A percentile compares a stretch with the other conserved stretches of the same genome.
Evolutionary conservation across 2,329 filamentous ascomycete genomes (phyloP).

Genomic region (Cordyceps farinosa): DNA sequence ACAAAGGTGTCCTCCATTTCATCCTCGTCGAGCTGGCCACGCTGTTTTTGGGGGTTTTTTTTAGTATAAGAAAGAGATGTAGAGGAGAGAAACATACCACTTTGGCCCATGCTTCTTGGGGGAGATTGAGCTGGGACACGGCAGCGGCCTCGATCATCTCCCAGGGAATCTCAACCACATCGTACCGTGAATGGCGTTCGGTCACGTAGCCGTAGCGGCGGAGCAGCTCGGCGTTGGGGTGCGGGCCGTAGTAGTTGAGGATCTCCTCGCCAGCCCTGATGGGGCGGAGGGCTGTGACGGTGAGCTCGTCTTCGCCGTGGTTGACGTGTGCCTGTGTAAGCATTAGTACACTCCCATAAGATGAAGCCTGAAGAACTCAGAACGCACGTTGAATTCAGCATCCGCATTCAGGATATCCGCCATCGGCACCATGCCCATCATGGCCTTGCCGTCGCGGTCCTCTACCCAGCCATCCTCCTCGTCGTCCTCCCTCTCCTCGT

Average conservation of each 20-base stretch:
- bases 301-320: constrained; percentile 53
- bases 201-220: constrained; percentile 88
- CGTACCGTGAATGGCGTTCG: constrained; percentile 69
- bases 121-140: constrained; percentile 35
- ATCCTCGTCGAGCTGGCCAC: constrained; percentile 54
- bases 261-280: constrained; percentile 73
- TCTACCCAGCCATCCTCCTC: constrained; percentile 64
- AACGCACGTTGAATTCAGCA: constrained; percentile 73
- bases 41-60: constrained; percentile 34
- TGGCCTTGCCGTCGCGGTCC: constrained; percentile 52
- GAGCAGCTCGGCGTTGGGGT: constrained; percentile 77
- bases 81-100: constrained; percentile 36
- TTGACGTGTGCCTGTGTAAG: constrained; percentile 49
- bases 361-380: too few relatives aligned
- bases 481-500: constrained; percentile 53
- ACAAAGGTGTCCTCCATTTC: constrained; percentile 74
- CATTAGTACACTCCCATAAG: background rate
- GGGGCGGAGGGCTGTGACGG: constrained; percentile 66
- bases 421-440: constrained; percentile 86
- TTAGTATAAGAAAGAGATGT: constrained; percentile 1
- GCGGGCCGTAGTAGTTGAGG: constrained; percentile 83
- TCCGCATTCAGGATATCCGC: constrained; percentile 89
- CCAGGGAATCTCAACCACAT: constrained; percentile 76
- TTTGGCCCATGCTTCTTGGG: constrained; percentile 38
- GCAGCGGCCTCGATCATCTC: constrained; percentile 50